Evolutionary conservation across 208 protist species (phyloP).

Genomic region (Acanthamoeba lugdunensis): DNA sequence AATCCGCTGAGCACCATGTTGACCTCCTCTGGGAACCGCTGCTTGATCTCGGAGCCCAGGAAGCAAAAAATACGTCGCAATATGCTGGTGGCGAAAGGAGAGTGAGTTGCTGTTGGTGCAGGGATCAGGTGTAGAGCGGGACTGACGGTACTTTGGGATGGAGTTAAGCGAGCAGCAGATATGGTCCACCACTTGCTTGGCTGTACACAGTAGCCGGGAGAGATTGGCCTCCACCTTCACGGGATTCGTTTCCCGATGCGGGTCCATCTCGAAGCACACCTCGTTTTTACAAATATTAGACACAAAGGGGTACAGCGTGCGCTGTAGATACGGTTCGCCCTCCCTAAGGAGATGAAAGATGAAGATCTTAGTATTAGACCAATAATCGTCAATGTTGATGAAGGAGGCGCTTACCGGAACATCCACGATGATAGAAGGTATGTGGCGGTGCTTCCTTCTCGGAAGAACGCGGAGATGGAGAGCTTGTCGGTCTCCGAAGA

Average conservation of each 20-base stretch:
- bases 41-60: conserved; percentile 34
- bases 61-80: conserved; percentile 22
- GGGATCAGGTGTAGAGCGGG: neutral
- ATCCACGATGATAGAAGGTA: conserved; percentile 15
- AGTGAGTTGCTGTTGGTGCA: neutral
- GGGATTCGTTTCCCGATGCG: conserved; percentile 10
- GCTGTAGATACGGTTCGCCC: conserved; percentile 48
- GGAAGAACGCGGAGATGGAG: conserved; percentile 33
- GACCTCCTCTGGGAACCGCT: conserved; percentile 47
- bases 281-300: conserved; percentile 60
- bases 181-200: conserved; percentile 46
- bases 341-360: neutral
- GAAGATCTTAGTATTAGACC: neutral
- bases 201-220: neutral
- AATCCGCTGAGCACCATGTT: conserved; percentile 26
- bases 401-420: neutral
- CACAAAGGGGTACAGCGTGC: conserved; percentile 41
- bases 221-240: conserved; percentile 45
- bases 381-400: neutral
- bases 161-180: conserved; percentile 60
- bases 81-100: neutral
- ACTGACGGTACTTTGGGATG: neutral
- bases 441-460: conserved; percentile 28
- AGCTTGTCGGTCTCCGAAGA: conserved; percentile 33
- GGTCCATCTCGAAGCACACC: conserved; percentile 35